Percentiles rank a stretch among this genome's conserved stretches.
Conservation (phyloP, 768 basidiomycete species). For the Aureoboletus auriporus region DNA sequence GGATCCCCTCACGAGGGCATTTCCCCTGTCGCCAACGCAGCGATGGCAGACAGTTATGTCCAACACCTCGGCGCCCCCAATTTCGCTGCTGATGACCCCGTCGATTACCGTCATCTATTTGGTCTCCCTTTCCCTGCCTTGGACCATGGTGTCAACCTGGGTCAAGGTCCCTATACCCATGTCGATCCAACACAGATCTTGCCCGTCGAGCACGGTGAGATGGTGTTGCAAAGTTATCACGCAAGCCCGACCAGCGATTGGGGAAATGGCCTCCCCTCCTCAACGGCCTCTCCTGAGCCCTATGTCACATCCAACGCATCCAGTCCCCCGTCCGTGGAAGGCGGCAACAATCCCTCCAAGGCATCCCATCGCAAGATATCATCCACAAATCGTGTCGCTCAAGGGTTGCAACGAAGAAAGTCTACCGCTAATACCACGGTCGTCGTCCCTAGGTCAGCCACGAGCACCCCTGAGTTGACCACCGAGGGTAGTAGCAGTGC, state of each 20-base stretch:
- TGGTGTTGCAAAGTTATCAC: slow-evolving; percentile 52
- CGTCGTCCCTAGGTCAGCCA: slow-evolving; percentile 45
- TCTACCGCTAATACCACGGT: slow-evolving; percentile 25
- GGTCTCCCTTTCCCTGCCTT: slow-evolving; percentile 58
- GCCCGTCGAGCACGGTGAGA: slow-evolving; percentile 39
- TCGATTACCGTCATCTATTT: slow-evolving; percentile 64
- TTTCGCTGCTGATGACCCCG: slow-evolving; percentile 50
- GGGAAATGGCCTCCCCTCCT: slow-evolving; percentile 68
- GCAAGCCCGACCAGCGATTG: slow-evolving; percentile 83
- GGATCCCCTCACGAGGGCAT: slow-evolving; percentile 39
- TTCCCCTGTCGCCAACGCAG: slow-evolving; percentile 65
- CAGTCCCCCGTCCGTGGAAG: slow-evolving; percentile 67
- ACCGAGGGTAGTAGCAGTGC: slow-evolving; percentile 27
- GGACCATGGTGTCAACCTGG: slow-evolving; percentile 37
- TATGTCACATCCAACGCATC: slow-evolving; percentile 66
- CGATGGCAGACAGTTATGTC: slow-evolving; percentile 70
- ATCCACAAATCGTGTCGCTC: slow-evolving; percentile 56
- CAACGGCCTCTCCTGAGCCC: slow-evolving; percentile 73
- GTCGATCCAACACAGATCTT: slow-evolving; percentile 92
- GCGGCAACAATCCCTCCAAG: slow-evolving; percentile 30
- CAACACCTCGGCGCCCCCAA: slow-evolving; percentile 51
- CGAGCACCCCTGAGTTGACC: slow-evolving; percentile 64
- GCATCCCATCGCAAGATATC: slow-evolving; percentile 55
- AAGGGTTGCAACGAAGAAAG: slow-evolving; percentile 55
- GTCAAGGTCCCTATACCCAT: slow-evolving; percentile 62